phyloP scores from a whole-genome alignment of 352 stramenopile genomes.

The Pythium rhizo-oryzae region DNA sequence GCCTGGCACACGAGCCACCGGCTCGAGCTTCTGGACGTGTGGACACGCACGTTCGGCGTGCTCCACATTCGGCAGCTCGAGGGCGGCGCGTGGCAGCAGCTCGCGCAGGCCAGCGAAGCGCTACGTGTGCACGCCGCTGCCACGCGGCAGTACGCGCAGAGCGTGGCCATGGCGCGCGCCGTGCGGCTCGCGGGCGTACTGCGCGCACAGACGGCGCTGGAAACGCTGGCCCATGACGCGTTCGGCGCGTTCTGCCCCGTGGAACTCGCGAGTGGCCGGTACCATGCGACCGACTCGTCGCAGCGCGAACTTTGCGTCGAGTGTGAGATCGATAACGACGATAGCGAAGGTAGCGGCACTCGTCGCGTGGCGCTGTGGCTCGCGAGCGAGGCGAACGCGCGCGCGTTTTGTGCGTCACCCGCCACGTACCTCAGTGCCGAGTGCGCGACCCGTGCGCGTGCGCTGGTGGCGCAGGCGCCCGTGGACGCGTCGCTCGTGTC shows the following conservation, averaged over 20 bases:
- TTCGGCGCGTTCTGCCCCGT: conserved; percentile 67
- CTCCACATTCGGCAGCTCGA: conserved; percentile 56
- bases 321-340: conserved; percentile 17
- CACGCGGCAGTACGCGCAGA: conserved; percentile 28
- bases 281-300: conserved; percentile 31
- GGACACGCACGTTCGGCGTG: conserved; percentile 46
- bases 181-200: conserved; percentile 37
- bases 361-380: conserved; percentile 43
- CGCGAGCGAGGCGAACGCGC: conserved; percentile 35
- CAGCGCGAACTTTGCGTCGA: conserved; percentile 51
- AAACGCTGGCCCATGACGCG: conserved; percentile 33
- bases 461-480: conserved; percentile 40
- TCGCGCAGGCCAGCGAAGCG: conserved; percentile 27
- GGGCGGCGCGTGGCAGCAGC: conserved; percentile 50
- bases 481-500: conserved; percentile 68
- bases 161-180: conserved; percentile 33
- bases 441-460: conserved; percentile 31
- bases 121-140: conserved; percentile 33
- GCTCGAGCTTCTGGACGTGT: conserved; percentile 50
- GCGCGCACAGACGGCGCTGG: conserved; percentile 27
- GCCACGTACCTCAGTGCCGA: conserved; percentile 43
- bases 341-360: background rate
- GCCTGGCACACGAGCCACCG: conserved; percentile 44
- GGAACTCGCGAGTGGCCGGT: conserved; percentile 43
- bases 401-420: conserved; percentile 37